Percentiles rank a stretch among this genome's conserved stretches.
These are phyloP conservation scores for Alternaria conjuncta DNA, from an alignment of 2,329 filamentous ascomycete genomes.

Conservation along the genomic window DNA sequence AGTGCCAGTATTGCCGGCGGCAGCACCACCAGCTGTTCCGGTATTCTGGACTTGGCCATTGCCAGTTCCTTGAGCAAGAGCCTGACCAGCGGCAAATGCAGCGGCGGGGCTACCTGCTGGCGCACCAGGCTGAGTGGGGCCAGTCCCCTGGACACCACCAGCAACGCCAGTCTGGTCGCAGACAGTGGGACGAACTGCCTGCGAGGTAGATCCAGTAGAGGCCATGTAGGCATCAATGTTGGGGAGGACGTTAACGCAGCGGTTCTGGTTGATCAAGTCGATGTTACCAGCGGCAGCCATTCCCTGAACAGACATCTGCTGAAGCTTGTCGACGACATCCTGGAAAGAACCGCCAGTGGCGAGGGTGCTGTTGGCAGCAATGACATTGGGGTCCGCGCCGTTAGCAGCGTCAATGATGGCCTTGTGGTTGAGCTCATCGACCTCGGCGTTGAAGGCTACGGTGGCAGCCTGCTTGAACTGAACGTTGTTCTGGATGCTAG, in stretches of 20 bases:
- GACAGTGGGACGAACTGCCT: conserved; percentile 39
- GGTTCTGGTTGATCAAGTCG: conserved; percentile 48
- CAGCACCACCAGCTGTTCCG: conserved; percentile 14
- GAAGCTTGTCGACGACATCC: conserved; percentile 49
- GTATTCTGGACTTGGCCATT: conserved; percentile 34
- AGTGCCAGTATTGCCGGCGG: conserved; percentile 5
- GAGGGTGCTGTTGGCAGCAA: conserved; percentile 47
- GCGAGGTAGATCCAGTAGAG: conserved; percentile 37
- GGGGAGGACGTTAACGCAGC: conserved; percentile 45
- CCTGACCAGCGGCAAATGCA: conserved; percentile 37
- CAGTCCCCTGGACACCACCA: conserved; percentile 41
- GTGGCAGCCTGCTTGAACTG: conserved; percentile 47
- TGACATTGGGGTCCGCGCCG: conserved; percentile 33
- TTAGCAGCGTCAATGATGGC: conserved; percentile 44
- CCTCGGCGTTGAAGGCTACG: conserved; percentile 48
- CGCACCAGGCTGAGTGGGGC: conserved; percentile 37
- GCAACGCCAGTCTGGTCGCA: conserved; percentile 44
- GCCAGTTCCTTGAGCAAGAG: conserved; percentile 36
- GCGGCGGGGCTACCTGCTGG: conserved; percentile 39
- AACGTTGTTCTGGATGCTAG: conserved; percentile 41
- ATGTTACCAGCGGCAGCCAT: conserved; percentile 41
- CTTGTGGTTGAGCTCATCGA: conserved; percentile 49
- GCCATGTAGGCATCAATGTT: conserved; percentile 48
- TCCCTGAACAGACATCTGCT: conserved; percentile 45
- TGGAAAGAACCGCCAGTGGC: conserved; percentile 47